phyloP scores from a whole-genome alignment of 805 yeast species.

The Candida arabinofermentans region DNA sequence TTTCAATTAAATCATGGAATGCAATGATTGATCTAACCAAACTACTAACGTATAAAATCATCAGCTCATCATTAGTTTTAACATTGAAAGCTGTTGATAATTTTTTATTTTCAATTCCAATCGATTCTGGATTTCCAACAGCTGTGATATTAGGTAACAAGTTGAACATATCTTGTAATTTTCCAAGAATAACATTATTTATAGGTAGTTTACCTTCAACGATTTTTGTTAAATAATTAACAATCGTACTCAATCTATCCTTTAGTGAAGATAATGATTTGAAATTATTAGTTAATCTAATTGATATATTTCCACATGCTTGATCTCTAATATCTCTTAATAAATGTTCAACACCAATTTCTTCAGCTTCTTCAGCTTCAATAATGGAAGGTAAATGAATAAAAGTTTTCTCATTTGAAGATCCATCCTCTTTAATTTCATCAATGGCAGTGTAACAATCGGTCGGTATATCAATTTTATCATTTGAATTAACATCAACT shows the following conservation, averaged over 20 bases:
- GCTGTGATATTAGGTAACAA: slow-evolving; percentile 68
- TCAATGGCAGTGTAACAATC: slow-evolving; percentile 93
- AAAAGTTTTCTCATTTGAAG: slow-evolving; percentile 88
- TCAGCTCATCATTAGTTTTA: slow-evolving; percentile 93
- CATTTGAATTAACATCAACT: slow-evolving; percentile 83
- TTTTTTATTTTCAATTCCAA: slow-evolving; percentile 12
- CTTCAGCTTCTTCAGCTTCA: slow-evolving; percentile 99
- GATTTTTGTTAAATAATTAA: slow-evolving; percentile 72
- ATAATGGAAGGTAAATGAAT: slow-evolving; percentile 88
- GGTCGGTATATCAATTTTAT: slow-evolving; percentile 85
- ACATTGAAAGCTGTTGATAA: slow-evolving; percentile 78
- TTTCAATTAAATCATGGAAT: slow-evolving; percentile 94
- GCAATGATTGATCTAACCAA: slow-evolving; percentile 93
- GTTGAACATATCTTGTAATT: slow-evolving; percentile 92
- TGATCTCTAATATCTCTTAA: slow-evolving; percentile 93
- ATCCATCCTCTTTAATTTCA: slow-evolving; percentile 94
- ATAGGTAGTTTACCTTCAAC: slow-evolving; percentile 70
- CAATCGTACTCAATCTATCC: slow-evolving; percentile 72
- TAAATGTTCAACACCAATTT: slow-evolving; percentile 96
- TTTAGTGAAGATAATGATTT: slow-evolving; percentile 84
- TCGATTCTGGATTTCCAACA: slow-evolving; percentile 30
- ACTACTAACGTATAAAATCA: slow-evolving; percentile 87
- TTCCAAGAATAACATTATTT: slow-evolving; percentile 86
- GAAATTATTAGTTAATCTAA: slow-evolving; percentile 83
- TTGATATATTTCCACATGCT: slow-evolving; percentile 89